Percentiles rank a stretch among this genome's conserved stretches.
These are phyloP conservation scores for Pilobolus umbonatus DNA, from an alignment of 192 early-diverging fungal genomes.

Conservation along the genomic window DNA sequence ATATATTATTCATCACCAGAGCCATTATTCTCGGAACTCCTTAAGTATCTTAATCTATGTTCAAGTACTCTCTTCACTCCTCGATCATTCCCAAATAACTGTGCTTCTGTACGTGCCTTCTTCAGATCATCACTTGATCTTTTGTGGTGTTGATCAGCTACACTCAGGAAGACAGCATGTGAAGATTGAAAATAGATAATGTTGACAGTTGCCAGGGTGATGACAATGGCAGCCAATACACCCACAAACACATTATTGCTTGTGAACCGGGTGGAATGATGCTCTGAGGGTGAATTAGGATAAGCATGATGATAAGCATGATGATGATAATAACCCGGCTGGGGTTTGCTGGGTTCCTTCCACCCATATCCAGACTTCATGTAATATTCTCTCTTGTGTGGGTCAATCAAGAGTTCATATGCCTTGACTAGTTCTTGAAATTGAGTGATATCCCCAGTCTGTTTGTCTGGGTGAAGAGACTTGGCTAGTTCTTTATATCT, in stretches of 20 bases:
- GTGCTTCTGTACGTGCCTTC: conserved; percentile 21
- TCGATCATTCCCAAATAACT: conserved; percentile 14
- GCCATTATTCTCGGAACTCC: too few relatives aligned
- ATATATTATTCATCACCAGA: too few relatives aligned
- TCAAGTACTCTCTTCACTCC: conserved; percentile 16
- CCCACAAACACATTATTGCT: conserved; percentile 21
- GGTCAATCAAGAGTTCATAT: conserved; percentile 31
- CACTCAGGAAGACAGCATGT: neutral
- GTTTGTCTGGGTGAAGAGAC: conserved; percentile 29
- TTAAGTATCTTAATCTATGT: conserved; percentile 9
- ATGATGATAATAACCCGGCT: conserved; percentile 14
- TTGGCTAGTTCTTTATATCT: conserved; percentile 35
- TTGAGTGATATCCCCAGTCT: conserved; percentile 10
- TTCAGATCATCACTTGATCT: conserved; percentile 22
- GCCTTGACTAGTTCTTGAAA: conserved; percentile 32
- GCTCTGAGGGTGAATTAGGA: too few relatives aligned
- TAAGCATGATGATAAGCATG: neutral
- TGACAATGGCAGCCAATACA: conserved; percentile 16
- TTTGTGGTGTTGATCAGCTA: conserved; percentile 26
- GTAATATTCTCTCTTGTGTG: conserved; percentile 6
- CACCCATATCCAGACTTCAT: conserved; percentile 23
- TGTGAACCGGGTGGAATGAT: conserved; percentile 20
- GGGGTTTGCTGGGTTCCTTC: conserved; percentile 9
- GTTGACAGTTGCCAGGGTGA: conserved; percentile 11
- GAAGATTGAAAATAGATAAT: conserved; percentile 1